These are phyloP conservation scores for Thalassiosira profunda DNA, from an alignment of 108 stramenopile species.

Conservation along the genomic window DNA sequence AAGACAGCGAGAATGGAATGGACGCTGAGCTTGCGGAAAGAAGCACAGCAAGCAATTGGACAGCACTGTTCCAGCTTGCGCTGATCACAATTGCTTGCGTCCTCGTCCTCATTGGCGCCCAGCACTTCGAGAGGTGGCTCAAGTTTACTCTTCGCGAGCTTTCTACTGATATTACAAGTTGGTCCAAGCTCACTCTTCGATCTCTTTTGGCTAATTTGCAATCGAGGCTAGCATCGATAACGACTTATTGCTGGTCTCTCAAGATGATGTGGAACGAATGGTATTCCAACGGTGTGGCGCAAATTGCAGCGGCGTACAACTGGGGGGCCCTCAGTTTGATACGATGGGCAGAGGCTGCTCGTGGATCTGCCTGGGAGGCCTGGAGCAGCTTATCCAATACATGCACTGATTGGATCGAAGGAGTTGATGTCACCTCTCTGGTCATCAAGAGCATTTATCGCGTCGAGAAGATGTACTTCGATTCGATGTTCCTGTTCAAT, in stretches of 20 bases:
- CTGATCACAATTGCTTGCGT: not conserved
- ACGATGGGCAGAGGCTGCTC: not conserved
- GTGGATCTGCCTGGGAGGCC: too few relatives aligned
- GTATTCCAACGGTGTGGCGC: not conserved
- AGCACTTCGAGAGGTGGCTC: too few relatives aligned
- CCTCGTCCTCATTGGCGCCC: too few relatives aligned
- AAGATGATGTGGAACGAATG: too few relatives aligned
- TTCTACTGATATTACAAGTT: not conserved
- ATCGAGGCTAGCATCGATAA: not conserved
- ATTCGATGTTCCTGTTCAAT: not conserved
- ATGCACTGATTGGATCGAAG: not conserved
- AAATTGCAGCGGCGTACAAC: not conserved
- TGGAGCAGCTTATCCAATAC: not conserved
- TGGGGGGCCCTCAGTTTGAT: not conserved
- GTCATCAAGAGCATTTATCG: conserved; percentile 6
- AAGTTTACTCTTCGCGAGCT: not conserved
- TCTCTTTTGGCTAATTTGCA: not conserved
- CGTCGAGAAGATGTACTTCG: conserved; percentile 1
- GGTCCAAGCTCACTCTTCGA: not conserved
- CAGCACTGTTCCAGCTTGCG: not conserved
- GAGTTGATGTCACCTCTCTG: conserved; percentile 4
- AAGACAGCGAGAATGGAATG: not conserved
- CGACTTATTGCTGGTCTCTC: not conserved
- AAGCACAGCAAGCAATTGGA: not conserved
- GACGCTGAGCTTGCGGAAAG: not conserved